These are phyloP conservation scores for Volutella citrinella DNA, from an alignment of 2,329 filamentous ascomycete genomes.

Conservation along the genomic window DNA sequence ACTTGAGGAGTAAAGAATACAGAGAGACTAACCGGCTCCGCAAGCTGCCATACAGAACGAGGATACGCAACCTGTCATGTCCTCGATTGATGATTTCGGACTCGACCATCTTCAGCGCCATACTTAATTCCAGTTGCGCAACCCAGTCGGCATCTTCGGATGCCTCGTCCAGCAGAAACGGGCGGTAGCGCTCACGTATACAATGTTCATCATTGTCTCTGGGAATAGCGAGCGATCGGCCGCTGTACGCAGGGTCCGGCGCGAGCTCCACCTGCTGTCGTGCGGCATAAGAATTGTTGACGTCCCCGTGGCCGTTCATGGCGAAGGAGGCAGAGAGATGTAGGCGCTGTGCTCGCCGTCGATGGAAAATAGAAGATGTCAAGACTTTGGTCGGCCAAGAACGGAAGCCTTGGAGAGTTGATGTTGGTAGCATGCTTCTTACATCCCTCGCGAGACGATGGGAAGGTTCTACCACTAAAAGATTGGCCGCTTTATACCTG, in stretches of 20 bases:
- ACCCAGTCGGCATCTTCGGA: conserved; percentile 51
- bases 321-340: background rate
- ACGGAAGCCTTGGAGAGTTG: too few relatives aligned
- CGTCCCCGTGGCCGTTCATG: conserved; percentile 28
- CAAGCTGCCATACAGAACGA: conserved; percentile 61
- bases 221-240: conserved; percentile 40
- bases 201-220: conserved; percentile 43
- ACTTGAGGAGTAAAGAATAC: background rate
- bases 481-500: too few relatives aligned
- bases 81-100: conserved; percentile 36
- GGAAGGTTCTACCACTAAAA: too few relatives aligned
- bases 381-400: too few relatives aligned
- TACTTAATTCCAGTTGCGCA: conserved; percentile 51
- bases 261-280: conserved; percentile 15
- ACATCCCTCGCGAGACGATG: too few relatives aligned
- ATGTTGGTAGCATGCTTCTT: too few relatives aligned
- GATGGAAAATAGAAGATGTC: background rate
- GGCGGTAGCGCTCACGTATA: conserved; percentile 50
- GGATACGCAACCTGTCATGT: conserved; percentile 44
- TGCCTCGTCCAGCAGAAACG: conserved; percentile 48
- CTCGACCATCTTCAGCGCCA: conserved; percentile 48
- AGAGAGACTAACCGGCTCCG: conserved; percentile 33
- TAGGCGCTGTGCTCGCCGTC: background rate
- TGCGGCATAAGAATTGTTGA: conserved; percentile 30
- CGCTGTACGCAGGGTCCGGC: conserved; percentile 21